These are phyloP conservation scores for California macrophylla DNA, from an alignment of 441 rosid species.

Conservation along the genomic window DNA sequence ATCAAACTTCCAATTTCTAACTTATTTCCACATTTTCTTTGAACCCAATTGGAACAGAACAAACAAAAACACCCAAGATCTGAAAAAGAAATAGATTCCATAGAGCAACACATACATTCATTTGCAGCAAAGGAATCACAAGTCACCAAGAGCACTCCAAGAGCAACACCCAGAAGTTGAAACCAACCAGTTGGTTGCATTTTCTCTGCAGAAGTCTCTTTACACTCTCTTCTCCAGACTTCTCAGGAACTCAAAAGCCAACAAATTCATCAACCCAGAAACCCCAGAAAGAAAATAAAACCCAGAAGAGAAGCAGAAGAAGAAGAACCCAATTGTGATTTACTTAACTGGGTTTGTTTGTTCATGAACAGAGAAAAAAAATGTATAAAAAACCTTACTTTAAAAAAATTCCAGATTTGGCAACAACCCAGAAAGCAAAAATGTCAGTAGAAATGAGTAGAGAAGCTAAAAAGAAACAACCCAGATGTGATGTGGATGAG, in stretches of 20 bases:
- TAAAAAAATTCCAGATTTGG: conserved; percentile 37
- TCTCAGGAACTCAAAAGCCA: conserved; percentile 19
- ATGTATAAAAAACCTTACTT: conserved; percentile 14
- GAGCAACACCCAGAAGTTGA: conserved; percentile 34
- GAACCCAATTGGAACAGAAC: conserved; percentile 15
- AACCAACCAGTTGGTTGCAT: conserved; percentile 44
- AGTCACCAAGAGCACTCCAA: conserved; percentile 32
- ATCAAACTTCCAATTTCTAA: neutral
- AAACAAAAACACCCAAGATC: conserved; percentile 41
- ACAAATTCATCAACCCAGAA: conserved; percentile 20
- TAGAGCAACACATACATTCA: conserved; percentile 45
- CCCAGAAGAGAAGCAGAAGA: conserved; percentile 13
- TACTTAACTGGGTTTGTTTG: conserved; percentile 14
- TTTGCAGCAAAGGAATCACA: conserved; percentile 44
- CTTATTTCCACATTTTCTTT: conserved; percentile 20
- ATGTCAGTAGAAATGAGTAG: conserved; percentile 1
- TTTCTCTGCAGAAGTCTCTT: conserved; percentile 27
- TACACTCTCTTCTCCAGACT: conserved; percentile 28
- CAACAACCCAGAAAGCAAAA: conserved; percentile 42
- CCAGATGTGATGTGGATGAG: conserved; percentile 23
- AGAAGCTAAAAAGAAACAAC: conserved; percentile 21
- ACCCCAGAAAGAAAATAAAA: conserved; percentile 13
- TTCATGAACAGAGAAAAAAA: conserved; percentile 15
- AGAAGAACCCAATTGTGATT: conserved; percentile 21
- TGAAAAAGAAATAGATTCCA: conserved; percentile 17